Conservation (phyloP, 1,284 basidiomycete genomes). For the Ganoderma sinense region DNA sequence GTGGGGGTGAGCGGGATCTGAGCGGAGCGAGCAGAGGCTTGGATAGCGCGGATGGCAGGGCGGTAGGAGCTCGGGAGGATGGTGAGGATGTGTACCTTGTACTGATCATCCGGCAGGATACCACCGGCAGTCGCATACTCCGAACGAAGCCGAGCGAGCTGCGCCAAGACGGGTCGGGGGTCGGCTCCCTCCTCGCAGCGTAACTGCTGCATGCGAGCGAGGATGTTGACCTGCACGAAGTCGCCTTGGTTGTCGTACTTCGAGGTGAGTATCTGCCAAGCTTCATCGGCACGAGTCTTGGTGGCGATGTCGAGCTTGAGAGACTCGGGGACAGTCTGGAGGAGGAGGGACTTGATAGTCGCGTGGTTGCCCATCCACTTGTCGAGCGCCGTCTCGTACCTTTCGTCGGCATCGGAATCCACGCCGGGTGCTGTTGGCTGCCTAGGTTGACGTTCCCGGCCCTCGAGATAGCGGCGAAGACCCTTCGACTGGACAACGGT, state of each 20-base stretch:
- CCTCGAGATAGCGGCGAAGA: conserved; percentile 21
- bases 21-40: conserved; percentile 11
- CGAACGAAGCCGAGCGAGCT: conserved; percentile 14
- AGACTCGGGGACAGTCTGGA: conserved; percentile 15
- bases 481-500: conserved; percentile 18
- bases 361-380: conserved; percentile 22
- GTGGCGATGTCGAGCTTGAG: conserved; percentile 22
- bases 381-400: conserved; percentile 22
- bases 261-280: conserved; percentile 9
- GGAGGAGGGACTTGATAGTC: conserved; percentile 17
- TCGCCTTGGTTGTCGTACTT: conserved; percentile 26
- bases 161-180: conserved; percentile 14
- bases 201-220: conserved; percentile 17
- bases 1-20: conserved; percentile 7
- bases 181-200: conserved; percentile 17
- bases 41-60: conserved; percentile 14
- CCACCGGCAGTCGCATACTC: conserved; percentile 22
- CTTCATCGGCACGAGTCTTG: background rate
- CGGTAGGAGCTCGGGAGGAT: conserved; percentile 17
- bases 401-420: conserved; percentile 21
- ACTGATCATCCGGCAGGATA: conserved; percentile 17
- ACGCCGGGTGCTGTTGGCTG: conserved; percentile 14
- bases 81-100: conserved; percentile 20
- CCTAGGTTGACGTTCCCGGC: conserved; percentile 6
- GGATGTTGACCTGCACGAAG: conserved; percentile 22